Conservation (phyloP, 306 rosid genomes). For the Potentilla sterilis region DNA sequence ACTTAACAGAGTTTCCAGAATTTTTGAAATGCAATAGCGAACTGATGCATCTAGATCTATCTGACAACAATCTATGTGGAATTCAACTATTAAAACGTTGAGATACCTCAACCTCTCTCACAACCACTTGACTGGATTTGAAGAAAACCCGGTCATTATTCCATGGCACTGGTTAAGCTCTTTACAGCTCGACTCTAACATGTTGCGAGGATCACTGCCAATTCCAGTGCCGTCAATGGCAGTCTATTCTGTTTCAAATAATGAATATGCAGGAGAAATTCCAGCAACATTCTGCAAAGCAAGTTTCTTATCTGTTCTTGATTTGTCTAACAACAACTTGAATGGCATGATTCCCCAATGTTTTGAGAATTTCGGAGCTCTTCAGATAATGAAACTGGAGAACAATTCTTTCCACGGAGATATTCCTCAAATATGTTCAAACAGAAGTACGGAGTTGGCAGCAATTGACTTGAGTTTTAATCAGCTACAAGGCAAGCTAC, state of each 20-base stretch:
- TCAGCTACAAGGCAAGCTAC: not conserved
- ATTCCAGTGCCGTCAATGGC: not conserved
- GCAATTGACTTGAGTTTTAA: conserved; percentile 19
- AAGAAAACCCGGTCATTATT: not conserved
- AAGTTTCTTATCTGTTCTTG: not conserved
- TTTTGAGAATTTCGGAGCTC: conserved; percentile 1
- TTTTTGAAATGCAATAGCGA: conserved; percentile 21
- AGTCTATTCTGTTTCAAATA: not conserved
- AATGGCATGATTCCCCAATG: conserved; percentile 22
- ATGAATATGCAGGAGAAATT: not conserved
- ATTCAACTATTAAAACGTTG: conserved; percentile 17
- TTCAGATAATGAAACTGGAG: not conserved
- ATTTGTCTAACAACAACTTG: conserved; percentile 13
- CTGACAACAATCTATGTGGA: conserved; percentile 28
- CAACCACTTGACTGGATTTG: conserved; percentile 22
- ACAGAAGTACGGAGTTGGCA: no score
- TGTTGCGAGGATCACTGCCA: conserved; percentile 20
- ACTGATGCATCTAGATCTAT: conserved; percentile 6
- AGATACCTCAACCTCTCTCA: not conserved
- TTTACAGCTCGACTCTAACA: not conserved
- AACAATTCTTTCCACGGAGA: conserved; percentile 3
- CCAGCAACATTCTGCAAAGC: conserved; percentile 19
- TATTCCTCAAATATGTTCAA: conserved; percentile 5
- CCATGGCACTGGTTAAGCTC: not conserved
- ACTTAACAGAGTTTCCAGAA: conserved; percentile 25